These are phyloP conservation scores for Polytrichum commune DNA, from an alignment of 225 moss, liverwort and hornwort genomes.

Conservation along the genomic window DNA sequence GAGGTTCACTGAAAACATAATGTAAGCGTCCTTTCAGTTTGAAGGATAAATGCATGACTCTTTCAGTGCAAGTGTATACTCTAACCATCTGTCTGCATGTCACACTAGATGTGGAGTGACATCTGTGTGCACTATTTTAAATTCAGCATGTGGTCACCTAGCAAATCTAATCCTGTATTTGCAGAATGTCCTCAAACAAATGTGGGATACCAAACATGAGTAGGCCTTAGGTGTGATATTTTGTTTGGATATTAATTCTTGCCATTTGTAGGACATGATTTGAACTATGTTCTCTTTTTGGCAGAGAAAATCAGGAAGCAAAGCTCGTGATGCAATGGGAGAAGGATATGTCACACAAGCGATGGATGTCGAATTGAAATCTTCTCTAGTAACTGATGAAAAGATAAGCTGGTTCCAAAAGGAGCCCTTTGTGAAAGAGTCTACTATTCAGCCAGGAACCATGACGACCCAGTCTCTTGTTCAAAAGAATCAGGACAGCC, in stretches of 20 bases:
- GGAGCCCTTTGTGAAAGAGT: constrained; percentile 23
- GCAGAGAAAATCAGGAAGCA: constrained; percentile 19
- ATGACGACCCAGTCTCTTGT: constrained; percentile 8
- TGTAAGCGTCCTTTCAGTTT: too few species aligned
- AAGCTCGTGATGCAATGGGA: constrained; percentile 1
- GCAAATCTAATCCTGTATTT: too few species aligned
- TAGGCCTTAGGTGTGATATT: too few species aligned
- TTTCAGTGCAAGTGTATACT: too few species aligned
- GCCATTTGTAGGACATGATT: too few species aligned
- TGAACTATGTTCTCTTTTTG: background rate
- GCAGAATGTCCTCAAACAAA: too few species aligned
- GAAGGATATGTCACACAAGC: constrained; percentile 44
- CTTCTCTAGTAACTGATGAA: constrained; percentile 5
- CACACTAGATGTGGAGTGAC: background rate
- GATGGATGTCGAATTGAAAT: constrained; percentile 12
- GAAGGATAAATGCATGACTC: too few species aligned
- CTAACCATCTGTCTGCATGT: too few species aligned
- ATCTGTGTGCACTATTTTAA: background rate
- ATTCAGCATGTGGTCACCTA: too few species aligned
- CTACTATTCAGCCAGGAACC: constrained; percentile 7
- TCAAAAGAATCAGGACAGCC: constrained; percentile 16
- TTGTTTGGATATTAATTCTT: too few species aligned
- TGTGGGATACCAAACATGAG: too few species aligned
- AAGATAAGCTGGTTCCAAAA: constrained; percentile 11
- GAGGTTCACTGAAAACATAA: too few species aligned